A percentile compares a stretch with the other conserved stretches of the same genome.
Evolutionary conservation across 257 asterid genomes (phyloP).

Genomic region (Rhazya stricta): DNA sequence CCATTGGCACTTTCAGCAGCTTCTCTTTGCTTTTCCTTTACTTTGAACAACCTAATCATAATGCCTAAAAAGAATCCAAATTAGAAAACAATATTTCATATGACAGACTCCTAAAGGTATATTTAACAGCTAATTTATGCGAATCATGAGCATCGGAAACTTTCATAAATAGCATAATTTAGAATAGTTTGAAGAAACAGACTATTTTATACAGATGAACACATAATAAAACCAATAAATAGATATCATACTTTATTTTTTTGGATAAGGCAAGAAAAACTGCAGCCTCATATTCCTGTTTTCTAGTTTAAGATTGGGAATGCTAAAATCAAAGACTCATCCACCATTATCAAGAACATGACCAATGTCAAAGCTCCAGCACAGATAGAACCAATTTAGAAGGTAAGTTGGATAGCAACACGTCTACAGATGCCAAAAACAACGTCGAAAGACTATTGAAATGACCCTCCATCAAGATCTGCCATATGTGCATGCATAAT

Average conservation of each 20-base stretch:
- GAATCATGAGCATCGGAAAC: not conserved
- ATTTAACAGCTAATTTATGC: not conserved
- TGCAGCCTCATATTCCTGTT: not conserved
- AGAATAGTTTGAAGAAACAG: not conserved
- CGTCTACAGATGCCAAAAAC: not conserved
- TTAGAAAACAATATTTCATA: not conserved
- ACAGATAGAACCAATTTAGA: not conserved
- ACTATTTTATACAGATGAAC: not conserved
- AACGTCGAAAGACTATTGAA: not conserved
- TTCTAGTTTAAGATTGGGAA: not conserved
- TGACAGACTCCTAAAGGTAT: not conserved
- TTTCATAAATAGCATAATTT: not conserved
- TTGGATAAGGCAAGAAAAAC: slow-evolving; percentile 2
- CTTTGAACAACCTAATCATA: slow-evolving; percentile 36
- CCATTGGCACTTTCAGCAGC: slow-evolving; percentile 23
- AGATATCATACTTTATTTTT: not conserved
- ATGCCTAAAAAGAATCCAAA: slow-evolving; percentile 18
- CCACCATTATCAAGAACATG: too few species aligned
- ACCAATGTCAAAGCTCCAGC: not conserved
- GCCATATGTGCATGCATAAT: not conserved
- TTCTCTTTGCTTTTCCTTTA: slow-evolving; percentile 26
- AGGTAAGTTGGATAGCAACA: not conserved
- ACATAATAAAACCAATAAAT: not conserved
- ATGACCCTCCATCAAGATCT: not conserved
- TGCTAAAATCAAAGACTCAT: not conserved